Conservation (phyloP, 1,139 yeast genomes). For the Scheffersomyces stambukii region DNA sequence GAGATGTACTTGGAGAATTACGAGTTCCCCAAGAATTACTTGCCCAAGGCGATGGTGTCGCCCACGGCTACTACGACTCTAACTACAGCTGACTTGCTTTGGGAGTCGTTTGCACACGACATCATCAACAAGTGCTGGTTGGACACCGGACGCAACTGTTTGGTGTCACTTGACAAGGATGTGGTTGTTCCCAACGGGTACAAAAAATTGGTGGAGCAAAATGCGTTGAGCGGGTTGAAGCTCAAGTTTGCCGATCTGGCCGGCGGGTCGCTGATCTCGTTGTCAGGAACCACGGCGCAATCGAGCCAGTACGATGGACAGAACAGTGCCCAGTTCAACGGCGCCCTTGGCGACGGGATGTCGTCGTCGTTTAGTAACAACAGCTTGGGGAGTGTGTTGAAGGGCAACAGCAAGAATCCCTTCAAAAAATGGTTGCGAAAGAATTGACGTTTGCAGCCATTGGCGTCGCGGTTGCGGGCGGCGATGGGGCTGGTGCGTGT, state of each 20-base stretch:
- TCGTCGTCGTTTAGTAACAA: slow-evolving; percentile 19
- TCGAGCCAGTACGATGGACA: no score
- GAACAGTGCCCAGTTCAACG: no score
- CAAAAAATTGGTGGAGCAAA: slow-evolving; percentile 23
- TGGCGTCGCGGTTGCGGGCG: slow-evolving; percentile 2
- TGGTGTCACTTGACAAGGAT: slow-evolving; percentile 27
- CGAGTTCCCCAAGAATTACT: slow-evolving; percentile 39
- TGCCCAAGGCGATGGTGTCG: slow-evolving; percentile 15
- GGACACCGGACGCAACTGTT: slow-evolving; percentile 29
- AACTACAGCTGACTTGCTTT: slow-evolving; percentile 14
- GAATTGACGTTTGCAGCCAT: no score
- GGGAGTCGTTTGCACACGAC: slow-evolving; percentile 34
- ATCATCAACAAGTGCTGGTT: slow-evolving; percentile 25
- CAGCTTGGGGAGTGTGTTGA: slow-evolving; percentile 20
- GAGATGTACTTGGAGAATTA: slow-evolving; percentile 32
- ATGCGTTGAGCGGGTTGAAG: slow-evolving; percentile 31
- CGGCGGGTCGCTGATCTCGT: not conserved
- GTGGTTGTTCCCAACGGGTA: slow-evolving; percentile 14
- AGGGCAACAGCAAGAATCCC: slow-evolving; percentile 26
- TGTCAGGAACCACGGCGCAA: no score
- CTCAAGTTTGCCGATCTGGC: slow-evolving; percentile 22
- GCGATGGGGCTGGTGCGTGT: slow-evolving; percentile 1
- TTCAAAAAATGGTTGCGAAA: slow-evolving; percentile 36
- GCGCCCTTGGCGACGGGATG: no score
- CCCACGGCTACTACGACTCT: slow-evolving; percentile 1